These are phyloP conservation scores for Rhododendron kiyosumense DNA, from an alignment of 148 eudicot genomes.

Conservation along the genomic window DNA sequence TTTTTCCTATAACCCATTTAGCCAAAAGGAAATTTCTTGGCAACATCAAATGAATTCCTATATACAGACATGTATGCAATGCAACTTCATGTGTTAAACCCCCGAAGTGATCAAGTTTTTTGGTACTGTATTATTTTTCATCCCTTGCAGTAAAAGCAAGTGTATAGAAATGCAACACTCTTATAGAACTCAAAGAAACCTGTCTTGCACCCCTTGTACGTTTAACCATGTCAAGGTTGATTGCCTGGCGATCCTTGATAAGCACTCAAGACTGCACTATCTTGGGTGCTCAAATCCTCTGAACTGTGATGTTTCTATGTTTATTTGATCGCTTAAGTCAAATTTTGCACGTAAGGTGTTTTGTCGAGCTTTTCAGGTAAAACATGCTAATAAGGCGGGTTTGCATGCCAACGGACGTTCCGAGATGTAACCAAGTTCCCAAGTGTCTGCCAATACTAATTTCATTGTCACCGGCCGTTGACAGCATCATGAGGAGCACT, in stretches of 20 bases:
- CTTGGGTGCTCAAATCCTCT: too few species aligned
- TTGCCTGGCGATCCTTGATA: neutral
- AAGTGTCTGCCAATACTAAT: too few species aligned
- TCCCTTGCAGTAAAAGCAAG: neutral
- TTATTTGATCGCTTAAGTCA: too few species aligned
- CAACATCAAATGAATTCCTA: neutral
- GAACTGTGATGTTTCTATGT: too few species aligned
- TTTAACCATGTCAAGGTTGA: neutral
- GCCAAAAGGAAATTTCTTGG: neutral
- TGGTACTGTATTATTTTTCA: neutral
- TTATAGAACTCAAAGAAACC: neutral
- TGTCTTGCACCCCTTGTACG: neutral
- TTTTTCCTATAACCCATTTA: neutral
- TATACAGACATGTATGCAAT: neutral
- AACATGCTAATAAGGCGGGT: too few species aligned
- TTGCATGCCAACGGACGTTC: too few species aligned
- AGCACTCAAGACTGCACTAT: too few species aligned
- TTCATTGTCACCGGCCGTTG: too few species aligned
- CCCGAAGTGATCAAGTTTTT: neutral
- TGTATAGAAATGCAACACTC: neutral
- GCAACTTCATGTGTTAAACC: neutral
- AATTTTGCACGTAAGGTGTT: too few species aligned
- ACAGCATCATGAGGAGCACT: too few species aligned
- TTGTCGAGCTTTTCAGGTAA: too few species aligned
- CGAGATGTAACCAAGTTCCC: too few species aligned